These are phyloP conservation scores for Boletus bicolor DNA, from an alignment of 768 basidiomycete genomes.

Conservation along the genomic window DNA sequence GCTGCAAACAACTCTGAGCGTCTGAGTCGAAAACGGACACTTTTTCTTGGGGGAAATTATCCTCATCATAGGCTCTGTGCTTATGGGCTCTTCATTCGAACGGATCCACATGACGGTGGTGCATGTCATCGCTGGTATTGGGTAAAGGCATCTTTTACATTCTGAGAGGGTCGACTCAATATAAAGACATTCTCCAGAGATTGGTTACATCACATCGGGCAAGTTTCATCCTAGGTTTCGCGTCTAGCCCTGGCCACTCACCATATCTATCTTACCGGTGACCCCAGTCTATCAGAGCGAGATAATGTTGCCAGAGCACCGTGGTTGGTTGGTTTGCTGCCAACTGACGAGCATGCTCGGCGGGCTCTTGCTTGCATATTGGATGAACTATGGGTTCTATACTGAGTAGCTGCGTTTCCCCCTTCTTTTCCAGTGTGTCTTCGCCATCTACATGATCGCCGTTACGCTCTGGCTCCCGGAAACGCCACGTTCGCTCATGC, in stretches of 20 bases:
- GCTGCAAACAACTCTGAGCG: conserved; percentile 13
- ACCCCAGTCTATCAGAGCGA: conserved; percentile 13
- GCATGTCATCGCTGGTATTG: conserved; percentile 8
- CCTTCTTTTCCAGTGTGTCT: neutral
- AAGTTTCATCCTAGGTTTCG: neutral
- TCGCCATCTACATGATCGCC: neutral
- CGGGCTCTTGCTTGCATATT: conserved; percentile 12
- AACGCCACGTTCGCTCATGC: neutral
- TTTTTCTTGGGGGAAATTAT: conserved; percentile 5
- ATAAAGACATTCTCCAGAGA: neutral
- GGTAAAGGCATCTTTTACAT: neutral
- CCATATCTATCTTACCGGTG: neutral
- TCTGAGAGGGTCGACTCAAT: neutral
- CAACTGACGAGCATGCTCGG: conserved; percentile 15
- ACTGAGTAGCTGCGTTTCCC: conserved; percentile 4
- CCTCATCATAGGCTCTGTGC: conserved; percentile 10
- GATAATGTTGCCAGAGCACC: conserved; percentile 11
- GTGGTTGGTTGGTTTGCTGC: conserved; percentile 14
- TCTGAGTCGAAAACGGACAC: conserved; percentile 12
- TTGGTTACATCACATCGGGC: conserved; percentile 14
- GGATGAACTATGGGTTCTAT: conserved; percentile 16
- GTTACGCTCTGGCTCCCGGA: neutral
- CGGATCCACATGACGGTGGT: conserved; percentile 15
- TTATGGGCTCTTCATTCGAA: conserved; percentile 12
- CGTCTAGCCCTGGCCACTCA: neutral